These are phyloP conservation scores for Ogataea glucozyma DNA, from an alignment of 805 yeast species.

Conservation along the genomic window DNA sequence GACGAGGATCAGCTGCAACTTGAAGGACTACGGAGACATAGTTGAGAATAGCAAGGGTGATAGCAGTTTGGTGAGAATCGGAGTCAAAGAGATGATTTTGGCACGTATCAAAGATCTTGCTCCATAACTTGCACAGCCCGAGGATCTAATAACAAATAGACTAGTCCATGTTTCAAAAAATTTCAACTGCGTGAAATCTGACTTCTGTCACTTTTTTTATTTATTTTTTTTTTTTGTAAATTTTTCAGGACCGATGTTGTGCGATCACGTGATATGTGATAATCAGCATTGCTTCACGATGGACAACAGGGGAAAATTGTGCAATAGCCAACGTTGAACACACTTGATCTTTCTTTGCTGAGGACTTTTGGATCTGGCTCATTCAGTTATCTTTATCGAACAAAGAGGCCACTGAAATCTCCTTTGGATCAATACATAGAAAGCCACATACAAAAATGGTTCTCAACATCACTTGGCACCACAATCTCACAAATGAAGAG, in stretches of 20 bases:
- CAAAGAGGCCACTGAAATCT: neutral
- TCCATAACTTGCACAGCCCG: slow-evolving; percentile 7
- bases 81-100: slow-evolving; percentile 3
- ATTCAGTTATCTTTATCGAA: neutral
- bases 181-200: too few relatives aligned
- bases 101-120: slow-evolving; percentile 5
- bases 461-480: slow-evolving; percentile 96
- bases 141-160: too few relatives aligned
- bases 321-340: slow-evolving; percentile 1
- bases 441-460: slow-evolving; percentile 58
- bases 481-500: slow-evolving; percentile 81
- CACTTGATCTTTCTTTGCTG: neutral
- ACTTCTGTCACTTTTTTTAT: neutral
- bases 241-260: neutral
- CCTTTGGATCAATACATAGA: neutral
- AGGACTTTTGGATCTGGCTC: neutral
- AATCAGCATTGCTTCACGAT: neutral
- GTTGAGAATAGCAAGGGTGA: slow-evolving; percentile 24
- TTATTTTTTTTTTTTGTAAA: slow-evolving; percentile 1
- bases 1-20: slow-evolving; percentile 23
- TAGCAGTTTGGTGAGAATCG: slow-evolving; percentile 14
- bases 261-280: slow-evolving; percentile 1
- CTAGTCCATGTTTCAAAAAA: neutral
- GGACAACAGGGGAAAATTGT: slow-evolving; percentile 1
- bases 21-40: slow-evolving; percentile 35